Percentiles rank a stretch among this genome's conserved stretches.
These are phyloP conservation scores for Pestalotiopsis sp. DNA, from an alignment of 2,329 filamentous ascomycete genomes.

Conservation along the genomic window DNA sequence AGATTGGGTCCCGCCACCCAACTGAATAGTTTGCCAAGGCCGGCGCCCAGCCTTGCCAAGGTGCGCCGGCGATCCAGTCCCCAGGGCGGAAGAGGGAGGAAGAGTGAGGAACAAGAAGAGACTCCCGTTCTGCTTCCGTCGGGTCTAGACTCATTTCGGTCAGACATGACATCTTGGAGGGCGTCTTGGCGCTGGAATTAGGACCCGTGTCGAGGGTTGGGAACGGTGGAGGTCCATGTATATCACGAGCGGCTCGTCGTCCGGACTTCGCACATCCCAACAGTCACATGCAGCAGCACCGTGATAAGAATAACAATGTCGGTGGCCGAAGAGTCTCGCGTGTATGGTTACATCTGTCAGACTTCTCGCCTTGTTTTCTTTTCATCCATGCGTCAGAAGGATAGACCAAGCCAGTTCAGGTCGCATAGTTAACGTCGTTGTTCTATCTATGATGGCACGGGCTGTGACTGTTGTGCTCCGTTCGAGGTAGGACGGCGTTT, in stretches of 20 bases:
- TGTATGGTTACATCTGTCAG: neutral
- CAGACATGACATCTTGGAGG: neutral
- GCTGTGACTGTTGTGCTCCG: neutral
- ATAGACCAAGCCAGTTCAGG: neutral
- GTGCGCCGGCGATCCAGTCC: neutral
- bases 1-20: no score
- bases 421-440: neutral
- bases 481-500: neutral
- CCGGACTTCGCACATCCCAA: no score
- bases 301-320: neutral
- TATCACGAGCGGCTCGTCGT: neutral
- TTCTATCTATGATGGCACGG: neutral
- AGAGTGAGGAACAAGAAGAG: neutral
- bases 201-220: neutral
- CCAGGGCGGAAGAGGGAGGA: neutral
- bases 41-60: neutral
- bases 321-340: neutral
- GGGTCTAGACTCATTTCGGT: neutral
- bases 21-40: no score
- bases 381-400: neutral
- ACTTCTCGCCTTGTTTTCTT: neutral
- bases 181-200: neutral
- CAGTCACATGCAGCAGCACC: neutral
- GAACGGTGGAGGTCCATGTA: neutral
- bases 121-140: neutral